phyloP scores from a whole-genome alignment of 805 yeast genomes.

The Suhomyces sp. region DNA sequence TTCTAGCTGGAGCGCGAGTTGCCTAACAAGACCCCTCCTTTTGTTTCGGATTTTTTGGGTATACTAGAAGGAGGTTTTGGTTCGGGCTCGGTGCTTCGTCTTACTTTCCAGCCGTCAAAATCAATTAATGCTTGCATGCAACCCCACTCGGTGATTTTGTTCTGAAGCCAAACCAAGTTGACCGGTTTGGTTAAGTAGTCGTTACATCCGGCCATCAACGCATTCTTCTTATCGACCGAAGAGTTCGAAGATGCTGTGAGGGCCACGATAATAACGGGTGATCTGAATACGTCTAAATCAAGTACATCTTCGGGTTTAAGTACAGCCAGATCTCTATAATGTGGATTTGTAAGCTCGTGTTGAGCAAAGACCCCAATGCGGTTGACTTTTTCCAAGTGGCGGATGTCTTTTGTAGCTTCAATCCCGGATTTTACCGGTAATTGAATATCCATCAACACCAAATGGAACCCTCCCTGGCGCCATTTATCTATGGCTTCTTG shows the following conservation, averaged over 20 bases:
- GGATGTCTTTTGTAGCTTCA: constrained; percentile 89
- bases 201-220: constrained; percentile 95
- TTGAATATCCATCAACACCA: constrained; percentile 96
- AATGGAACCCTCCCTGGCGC: constrained; percentile 91
- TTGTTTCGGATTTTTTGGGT: background rate
- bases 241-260: constrained; percentile 85
- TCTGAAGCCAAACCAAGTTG: constrained; percentile 87
- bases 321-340: constrained; percentile 19
- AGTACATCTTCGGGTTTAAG: constrained; percentile 50
- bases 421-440: constrained; percentile 94
- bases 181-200: constrained; percentile 97
- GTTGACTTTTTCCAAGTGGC: constrained; percentile 77
- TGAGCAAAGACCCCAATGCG: constrained; percentile 68
- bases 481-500: constrained; percentile 93
- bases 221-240: constrained; percentile 80
- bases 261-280: constrained; percentile 98
- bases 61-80: background rate
- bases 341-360: constrained; percentile 26
- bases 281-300: constrained; percentile 63
- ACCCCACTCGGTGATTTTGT: constrained; percentile 96
- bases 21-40: background rate
- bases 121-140: constrained; percentile 98
- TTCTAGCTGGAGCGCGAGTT: background rate
- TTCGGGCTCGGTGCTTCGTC: constrained; percentile 7
- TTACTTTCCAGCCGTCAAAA: constrained; percentile 81